Percentiles rank a stretch among this genome's conserved stretches.
phyloP scores from a whole-genome alignment of 805 yeast species.

The Metschnikowia shivogae region DNA sequence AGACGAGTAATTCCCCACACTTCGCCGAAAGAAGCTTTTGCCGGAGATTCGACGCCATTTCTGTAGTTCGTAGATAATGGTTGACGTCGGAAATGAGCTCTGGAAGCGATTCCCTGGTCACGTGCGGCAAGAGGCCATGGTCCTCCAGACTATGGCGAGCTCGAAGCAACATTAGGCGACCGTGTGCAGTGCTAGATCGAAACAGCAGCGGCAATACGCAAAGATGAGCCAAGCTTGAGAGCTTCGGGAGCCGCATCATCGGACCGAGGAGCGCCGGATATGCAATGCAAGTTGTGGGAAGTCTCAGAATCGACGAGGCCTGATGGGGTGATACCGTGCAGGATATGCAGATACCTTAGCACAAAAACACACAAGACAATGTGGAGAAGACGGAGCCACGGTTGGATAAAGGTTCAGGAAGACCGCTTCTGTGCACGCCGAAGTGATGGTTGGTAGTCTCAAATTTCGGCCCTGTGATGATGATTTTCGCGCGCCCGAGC shows the following conservation, averaged over 20 bases:
- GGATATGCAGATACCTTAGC: too few species aligned
- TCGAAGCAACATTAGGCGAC: not conserved
- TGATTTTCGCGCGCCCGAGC: conserved; percentile 3
- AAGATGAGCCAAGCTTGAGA: not conserved
- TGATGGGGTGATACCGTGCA: too few species aligned
- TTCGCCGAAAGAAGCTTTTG: conserved; percentile 18
- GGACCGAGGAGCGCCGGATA: too few species aligned
- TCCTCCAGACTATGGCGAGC: not conserved
- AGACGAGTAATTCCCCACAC: conserved; percentile 16
- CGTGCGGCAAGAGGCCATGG: not conserved
- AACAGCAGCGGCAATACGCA: not conserved
- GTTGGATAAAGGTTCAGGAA: too few species aligned
- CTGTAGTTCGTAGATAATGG: conserved; percentile 27
- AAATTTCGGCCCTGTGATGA: not conserved
- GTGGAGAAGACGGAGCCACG: too few species aligned
- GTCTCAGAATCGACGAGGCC: too few species aligned
- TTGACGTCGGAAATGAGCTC: conserved; percentile 15
- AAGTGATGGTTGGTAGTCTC: not conserved
- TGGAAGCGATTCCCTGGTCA: not conserved
- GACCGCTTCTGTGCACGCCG: too few species aligned
- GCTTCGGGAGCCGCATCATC: not conserved
- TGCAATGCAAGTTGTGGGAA: too few species aligned
- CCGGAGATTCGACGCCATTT: conserved; percentile 20
- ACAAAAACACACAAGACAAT: too few species aligned
- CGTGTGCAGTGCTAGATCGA: not conserved